Evolutionary conservation across 768 basidiomycete species (phyloP), one percentile per base, ranked within the genome.

Genomic region (Suillus tomentosus): DNA sequence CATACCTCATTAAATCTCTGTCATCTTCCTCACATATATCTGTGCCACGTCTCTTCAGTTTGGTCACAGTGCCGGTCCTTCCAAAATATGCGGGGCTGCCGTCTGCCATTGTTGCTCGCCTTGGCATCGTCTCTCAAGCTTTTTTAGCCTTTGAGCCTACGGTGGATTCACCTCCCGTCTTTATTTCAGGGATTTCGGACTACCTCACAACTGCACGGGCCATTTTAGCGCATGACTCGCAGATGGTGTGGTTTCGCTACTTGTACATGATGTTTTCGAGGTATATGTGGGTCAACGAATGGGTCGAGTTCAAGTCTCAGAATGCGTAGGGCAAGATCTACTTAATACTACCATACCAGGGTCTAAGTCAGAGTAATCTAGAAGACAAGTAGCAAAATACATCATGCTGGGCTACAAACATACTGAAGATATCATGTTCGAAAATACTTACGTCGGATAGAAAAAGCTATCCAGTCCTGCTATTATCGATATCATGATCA

Each of bases 271-370:
- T 77, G 24, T 92, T 89, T 71, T 95, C 92, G 19, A 82, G 90
- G 63, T 94, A 95, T 72, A 91, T 96, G 92, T 96, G 95, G 95
- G 85, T 92, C 34, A 95, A 95, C 66, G 89, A 92, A 67, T 93
- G 92, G 85, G 79, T 81, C 2, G 84, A 87, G 72, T 70, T 91
- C 31, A 14, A 42, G 37, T 36, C 68, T 17, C 11, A 58, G 57
- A 17, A 40, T 17, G 40, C 39, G 24, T 58, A 42, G 15, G 22
- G 39, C 39, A 17, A n/a, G n/a, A 55, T 55, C 11, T 22, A 56
- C 15, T 40, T 31, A 10, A 31, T 42, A 9, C 37, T 39, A 57
- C 15, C 39, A 36, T 27, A 27, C 14, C 15, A 27, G 15, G 14
- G 50, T 51, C 50, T 53, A 53, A 14, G 14, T 51, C 8, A 50